Base-by-base conservation (phyloP, 1,284 basidiomycete species). In the Lentinula novae-zelandiae region DNA sequence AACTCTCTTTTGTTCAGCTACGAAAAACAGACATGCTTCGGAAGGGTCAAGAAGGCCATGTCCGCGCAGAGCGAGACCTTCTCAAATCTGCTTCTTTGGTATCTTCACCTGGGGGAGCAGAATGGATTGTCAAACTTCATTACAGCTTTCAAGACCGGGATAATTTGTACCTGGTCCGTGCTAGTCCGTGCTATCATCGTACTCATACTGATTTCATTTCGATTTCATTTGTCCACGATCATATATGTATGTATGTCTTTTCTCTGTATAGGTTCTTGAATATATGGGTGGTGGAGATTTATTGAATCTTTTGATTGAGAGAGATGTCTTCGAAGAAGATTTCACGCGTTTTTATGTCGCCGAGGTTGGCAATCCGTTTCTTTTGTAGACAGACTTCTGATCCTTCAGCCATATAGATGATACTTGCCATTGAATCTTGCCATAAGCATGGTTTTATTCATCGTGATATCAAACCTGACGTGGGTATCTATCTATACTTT, bases 281-380 rank as follows among this genome's bases (percentile, higher is more conserved):
- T 97, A 90, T 74, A 96, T 97, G 93, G 93, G 93, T 63, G 95
- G 96, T 60, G 94, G 96, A 61, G 96, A 98, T 78, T 83, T 98
- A 67, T 84, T 99, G 57, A 97, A 97, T 72, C 85, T 98, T 64
- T 82, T 98, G 69, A 97, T 98, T 68, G 93, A 97, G 74, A 81
- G 89, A 63, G 96, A 98, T 72, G 88, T 93, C 46, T 98, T 98
- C 70, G 88, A 93, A 63, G 96, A 98, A 79, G 82, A 89, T 65
- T 96, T 97, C 78, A 92, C 96, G 53, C 84, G 89, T 64, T 98
- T 98, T 79, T 98, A 98, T 78, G 84, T 96, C 59, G 93, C 95
- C 62, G 96, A 98, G 84, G 90, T 91, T 64, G 75, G 59, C 40
- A 27, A 53, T 51, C 53, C 52, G 51, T 62, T 60, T 63, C 48